Base-by-base conservation (phyloP, 208 protist genomes). In the Acanthamoeba triangularis region DNA sequence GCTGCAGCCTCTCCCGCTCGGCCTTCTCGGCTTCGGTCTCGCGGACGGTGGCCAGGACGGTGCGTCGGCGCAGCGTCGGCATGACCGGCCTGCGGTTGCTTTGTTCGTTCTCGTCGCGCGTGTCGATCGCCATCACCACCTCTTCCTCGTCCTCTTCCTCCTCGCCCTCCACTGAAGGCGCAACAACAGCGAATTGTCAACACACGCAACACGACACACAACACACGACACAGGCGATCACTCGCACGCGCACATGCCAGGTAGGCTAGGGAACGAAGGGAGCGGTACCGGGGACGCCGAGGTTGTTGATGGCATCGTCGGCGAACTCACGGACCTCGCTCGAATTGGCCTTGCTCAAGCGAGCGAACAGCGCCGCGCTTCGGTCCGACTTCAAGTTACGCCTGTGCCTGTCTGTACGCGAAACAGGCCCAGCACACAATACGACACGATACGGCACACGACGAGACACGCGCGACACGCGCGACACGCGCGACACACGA, bases 121-220 rank as follows among this genome's bases (percentile, higher is more conserved):
- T 84, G 41, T 84, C 74, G 74, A 84, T 84, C 20, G 74, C 74
- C 74, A 84, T 84, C 35, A 84, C 74, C 41, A 84, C 23, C 37
- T 84, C 74, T 13, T 84, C 41, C 5, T 44, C 74, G 10, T 84
- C 74, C 74, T 84, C 74, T 6, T 54, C 74, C 11, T 84, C 37
- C 44, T 84, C 74, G 11, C 44, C 74, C 37, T 49, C 44, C 8
- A 47, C 74, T 84, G 74, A 30, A 69, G 10, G 3, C 61, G 61
- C 61, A 69, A 13, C 44, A 47, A 47, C 44, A 47, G 5, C 44
- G 44, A 47, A 47, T 47, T 47, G 44, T 4, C 44, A 13, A 65
- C 59, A 65, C 63, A 35, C 10, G 28, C 59, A 6, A 65, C 7
- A 25, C 37, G 65, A 74, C 8, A 74, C 65, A 11, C 2, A 3